phyloP scores from a whole-genome alignment of 23 red algal species.

The Pyropia haitanensis region DNA sequence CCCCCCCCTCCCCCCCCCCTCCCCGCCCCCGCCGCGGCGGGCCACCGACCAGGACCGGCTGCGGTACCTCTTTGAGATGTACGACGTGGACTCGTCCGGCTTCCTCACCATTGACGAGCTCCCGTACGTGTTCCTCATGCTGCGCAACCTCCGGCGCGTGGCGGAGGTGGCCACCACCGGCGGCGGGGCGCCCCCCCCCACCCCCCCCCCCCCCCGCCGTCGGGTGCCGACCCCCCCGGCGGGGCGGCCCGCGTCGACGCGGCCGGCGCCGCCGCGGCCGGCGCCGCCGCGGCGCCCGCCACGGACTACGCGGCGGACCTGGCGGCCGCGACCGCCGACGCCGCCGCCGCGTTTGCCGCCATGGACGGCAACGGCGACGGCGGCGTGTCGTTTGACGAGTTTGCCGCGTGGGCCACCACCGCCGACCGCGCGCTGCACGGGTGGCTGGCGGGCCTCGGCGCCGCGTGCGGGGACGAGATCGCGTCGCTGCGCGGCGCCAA shows the following conservation, averaged over 20 bases:
- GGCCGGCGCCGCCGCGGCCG: too few relatives aligned
- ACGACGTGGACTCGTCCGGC: conserved; percentile 51
- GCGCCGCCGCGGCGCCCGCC: too few relatives aligned
- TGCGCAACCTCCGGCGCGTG: conserved; percentile 1
- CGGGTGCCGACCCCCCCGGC: not conserved
- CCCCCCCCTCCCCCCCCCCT: too few relatives aligned
- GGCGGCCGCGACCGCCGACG: not conserved
- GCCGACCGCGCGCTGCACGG: conserved; percentile 38
- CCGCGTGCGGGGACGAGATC: conserved; percentile 31
- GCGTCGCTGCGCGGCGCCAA: conserved; percentile 29
- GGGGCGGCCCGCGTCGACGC: too few relatives aligned
- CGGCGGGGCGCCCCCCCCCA: too few relatives aligned
- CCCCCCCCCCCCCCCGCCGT: too few relatives aligned
- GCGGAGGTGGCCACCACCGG: not conserved
- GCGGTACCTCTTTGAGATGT: conserved; percentile 72
- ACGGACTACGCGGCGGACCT: conserved; percentile 3
- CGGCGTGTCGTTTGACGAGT: conserved; percentile 65
- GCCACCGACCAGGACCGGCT: conserved; percentile 53
- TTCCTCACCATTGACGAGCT: conserved; percentile 48
- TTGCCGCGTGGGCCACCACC: conserved; percentile 36
- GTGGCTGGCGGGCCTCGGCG: conserved; percentile 57
- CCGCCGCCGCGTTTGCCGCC: conserved; percentile 6
- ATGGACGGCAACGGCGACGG: conserved; percentile 44
- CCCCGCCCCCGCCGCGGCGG: conserved; percentile 37
- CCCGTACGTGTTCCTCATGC: conserved; percentile 22